Evolutionary conservation across 2,329 filamentous ascomycete species (phyloP).

Genomic region (Dothidotthia symphoricarpi): DNA sequence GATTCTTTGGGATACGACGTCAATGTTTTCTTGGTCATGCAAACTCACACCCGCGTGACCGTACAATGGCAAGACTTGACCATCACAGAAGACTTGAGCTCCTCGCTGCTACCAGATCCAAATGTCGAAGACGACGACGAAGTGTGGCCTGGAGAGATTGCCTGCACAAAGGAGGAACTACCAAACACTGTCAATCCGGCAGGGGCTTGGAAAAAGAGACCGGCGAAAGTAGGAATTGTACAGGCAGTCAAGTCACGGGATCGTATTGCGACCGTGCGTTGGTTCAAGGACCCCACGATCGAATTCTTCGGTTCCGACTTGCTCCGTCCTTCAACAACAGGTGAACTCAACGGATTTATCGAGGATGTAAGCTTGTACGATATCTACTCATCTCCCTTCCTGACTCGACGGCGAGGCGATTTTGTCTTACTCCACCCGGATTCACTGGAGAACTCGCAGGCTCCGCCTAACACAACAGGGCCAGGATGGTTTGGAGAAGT

Average conservation of each 20-base stretch:
- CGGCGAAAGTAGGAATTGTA: conserved; percentile 55
- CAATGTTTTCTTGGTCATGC: conserved; percentile 56
- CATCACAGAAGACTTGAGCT: conserved; percentile 48
- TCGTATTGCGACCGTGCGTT: conserved; percentile 56
- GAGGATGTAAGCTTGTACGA: conserved; percentile 61
- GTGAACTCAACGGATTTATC: conserved; percentile 41
- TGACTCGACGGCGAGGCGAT: conserved; percentile 53
- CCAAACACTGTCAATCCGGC: conserved; percentile 9
- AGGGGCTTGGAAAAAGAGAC: conserved; percentile 39
- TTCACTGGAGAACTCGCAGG: conserved; percentile 4
- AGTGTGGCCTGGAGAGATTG: conserved; percentile 58
- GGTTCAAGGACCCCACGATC: conserved; percentile 47
- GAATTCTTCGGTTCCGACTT: conserved; percentile 39
- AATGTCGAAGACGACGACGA: conserved; percentile 56
- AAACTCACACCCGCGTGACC: conserved; percentile 50
- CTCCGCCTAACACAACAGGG: conserved; percentile 16
- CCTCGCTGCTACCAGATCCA: conserved; percentile 50
- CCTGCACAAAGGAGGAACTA: conserved; percentile 46
- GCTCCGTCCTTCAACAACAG: conserved; percentile 46
- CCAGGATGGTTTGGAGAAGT: conserved; percentile 59
- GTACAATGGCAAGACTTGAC: conserved; percentile 61
- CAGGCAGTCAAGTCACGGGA: conserved; percentile 57
- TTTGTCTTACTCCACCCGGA: conserved; percentile 51
- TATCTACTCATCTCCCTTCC: conserved; percentile 50
- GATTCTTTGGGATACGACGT: conserved; percentile 57